Evolutionary conservation across 345 rosid genomes (phyloP), one percentile per base, ranked within the genome.

Genomic region (Diplotaxis tenuifolia): DNA sequence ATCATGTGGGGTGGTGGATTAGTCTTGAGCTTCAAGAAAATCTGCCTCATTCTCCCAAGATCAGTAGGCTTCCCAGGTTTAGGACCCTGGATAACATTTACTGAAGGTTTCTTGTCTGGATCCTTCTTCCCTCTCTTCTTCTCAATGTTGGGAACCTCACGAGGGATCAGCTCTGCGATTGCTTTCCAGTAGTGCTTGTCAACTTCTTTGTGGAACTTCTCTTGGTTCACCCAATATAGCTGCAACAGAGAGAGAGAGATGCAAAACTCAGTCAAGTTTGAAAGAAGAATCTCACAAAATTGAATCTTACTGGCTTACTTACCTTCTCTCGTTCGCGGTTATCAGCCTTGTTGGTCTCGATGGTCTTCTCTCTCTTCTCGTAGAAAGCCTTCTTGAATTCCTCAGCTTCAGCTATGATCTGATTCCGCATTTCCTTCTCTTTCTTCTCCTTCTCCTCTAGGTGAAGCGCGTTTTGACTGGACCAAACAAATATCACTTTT

Each of bases 261-360:
- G 6, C 15, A 69, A 7, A 52, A 9, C 22, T 49, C 11, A 66
- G 19, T 72, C 19, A 63, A 9, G 25, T 31, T 42, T 14, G 6
- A 0, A 58, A 47, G 3, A 29, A 42, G 16, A 19, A 50, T 16
- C 75, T 62, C 4, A 54, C 29, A 22, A 40, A 62, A 62, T 29
- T 38, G 47, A 21, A 42, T 4, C 5, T n/a, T n/a, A 5, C 21
- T 4, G n/a, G 56, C 36, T 38, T 2, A 38, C 21, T 63, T 76
- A 90, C 96, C 94, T 88, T 89, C 86, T 96, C 99, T 53, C 92
- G 81, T 80, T 96, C 99, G 65, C 99, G 82, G 86, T 96, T 96
- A 34, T 81, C 76, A 58, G 87, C 82, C 84, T 83, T 92, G 84
- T 85, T 88, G 7, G 89, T 82, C 78, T 95, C 94, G 45, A 86